phyloP scores from a whole-genome alignment of 257 asterid genomes.

The Lavandula angustifolia region DNA sequence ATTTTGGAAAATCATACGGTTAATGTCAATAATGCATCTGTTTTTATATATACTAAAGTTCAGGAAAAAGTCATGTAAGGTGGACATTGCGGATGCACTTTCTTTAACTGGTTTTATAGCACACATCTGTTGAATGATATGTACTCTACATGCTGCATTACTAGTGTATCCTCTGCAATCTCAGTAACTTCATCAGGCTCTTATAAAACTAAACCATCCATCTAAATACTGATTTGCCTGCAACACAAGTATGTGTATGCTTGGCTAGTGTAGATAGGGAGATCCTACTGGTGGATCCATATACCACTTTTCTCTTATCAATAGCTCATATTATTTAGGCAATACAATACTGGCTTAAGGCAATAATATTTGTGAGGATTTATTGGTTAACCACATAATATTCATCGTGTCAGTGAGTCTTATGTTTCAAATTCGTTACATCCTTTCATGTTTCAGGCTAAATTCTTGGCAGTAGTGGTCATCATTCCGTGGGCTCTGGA shows the following conservation, averaged over 20 bases:
- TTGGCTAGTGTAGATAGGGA: background rate
- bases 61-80: background rate
- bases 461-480: constrained; percentile 80
- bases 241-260: background rate
- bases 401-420: constrained; percentile 17
- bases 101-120: constrained; percentile 11
- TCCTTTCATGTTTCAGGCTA: constrained; percentile 68
- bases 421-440: constrained; percentile 24
- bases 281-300: constrained; percentile 3
- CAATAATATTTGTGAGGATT: constrained; percentile 24
- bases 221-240: background rate
- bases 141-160: background rate
- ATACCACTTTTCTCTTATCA: background rate
- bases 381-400: constrained; percentile 9
- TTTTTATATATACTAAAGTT: background rate
- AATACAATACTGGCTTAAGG: constrained; percentile 1
- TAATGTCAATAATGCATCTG: background rate
- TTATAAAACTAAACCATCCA: background rate
- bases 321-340: background rate
- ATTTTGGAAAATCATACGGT: background rate
- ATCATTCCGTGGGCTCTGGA: constrained; percentile 83
- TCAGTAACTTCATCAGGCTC: background rate
- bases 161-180: background rate
- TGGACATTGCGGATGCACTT: constrained; percentile 18
- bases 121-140: background rate